Evolutionary conservation across 2,329 filamentous ascomycete genomes (phyloP).

Genomic region (Pleurostoma richardsiae): DNA sequence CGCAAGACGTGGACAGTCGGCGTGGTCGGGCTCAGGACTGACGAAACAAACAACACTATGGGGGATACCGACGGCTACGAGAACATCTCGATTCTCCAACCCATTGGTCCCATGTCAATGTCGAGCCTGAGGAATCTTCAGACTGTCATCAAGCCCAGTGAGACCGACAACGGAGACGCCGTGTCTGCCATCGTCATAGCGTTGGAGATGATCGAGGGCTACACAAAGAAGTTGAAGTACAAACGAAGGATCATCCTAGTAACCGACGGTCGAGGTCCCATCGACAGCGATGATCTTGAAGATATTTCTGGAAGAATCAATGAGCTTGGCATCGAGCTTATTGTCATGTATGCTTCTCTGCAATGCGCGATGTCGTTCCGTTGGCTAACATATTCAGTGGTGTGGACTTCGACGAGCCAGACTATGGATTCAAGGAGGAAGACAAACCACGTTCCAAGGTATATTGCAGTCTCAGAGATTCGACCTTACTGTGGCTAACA

Average conservation of each 20-base stretch:
- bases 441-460: constrained; percentile 71
- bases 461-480: constrained; percentile 1
- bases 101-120: constrained; percentile 56
- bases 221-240: constrained; percentile 79
- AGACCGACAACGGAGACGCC: constrained; percentile 69
- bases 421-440: constrained; percentile 90
- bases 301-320: constrained; percentile 72
- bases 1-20: constrained; percentile 71
- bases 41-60: constrained; percentile 67
- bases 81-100: constrained; percentile 77
- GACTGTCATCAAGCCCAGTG: constrained; percentile 59
- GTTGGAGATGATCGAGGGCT: constrained; percentile 75
- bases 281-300: constrained; percentile 67
- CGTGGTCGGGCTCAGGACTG: constrained; percentile 79
- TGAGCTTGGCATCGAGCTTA: constrained; percentile 69
- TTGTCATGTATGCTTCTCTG: constrained; percentile 61
- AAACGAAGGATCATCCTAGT: constrained; percentile 76
- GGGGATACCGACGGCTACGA: constrained; percentile 64
- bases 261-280: constrained; percentile 70
- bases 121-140: constrained; percentile 63
- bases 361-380: background rate
- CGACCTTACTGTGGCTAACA: constrained; percentile 30
- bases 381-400: constrained; percentile 47
- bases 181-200: constrained; percentile 85
- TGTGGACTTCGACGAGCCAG: constrained; percentile 87